Evolutionary conservation across 441 rosid species (phyloP), one percentile per base, ranked within the genome.

Genomic region (Jatropha multifida): DNA sequence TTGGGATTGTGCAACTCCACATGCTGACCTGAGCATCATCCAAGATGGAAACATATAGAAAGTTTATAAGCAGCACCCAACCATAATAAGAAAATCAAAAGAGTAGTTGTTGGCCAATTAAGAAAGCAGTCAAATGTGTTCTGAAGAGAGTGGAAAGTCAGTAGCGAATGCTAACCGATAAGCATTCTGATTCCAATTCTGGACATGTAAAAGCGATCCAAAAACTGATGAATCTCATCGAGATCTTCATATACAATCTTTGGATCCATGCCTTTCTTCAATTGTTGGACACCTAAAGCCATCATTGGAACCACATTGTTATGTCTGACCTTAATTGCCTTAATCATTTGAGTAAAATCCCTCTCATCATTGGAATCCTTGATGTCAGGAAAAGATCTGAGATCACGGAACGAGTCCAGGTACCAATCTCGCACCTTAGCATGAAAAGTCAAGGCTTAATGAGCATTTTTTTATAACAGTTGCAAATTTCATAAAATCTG

Each of bases 161-260:
- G 72, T 37, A 62, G 63, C 40, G 26, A 65, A 7, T 8, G 75
- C 91, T 77, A 74, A 95, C 99, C 99, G 62, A 96, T 96, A 68
- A 95, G 95, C 98, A 93, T 92, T 67, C 98, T 94, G 76, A 96
- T 93, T 71, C 99, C 98, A 54, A 96, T 96, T 73, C 99, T 88
- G 0, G 99, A 93, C 97, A 96, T 80, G 89, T 96, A 93, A 86
- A 96, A 93, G 2, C 99, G 90, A 85, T 96, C 98, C 26, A 96
- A 88, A 83, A 96, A 96, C 85, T 86, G 90, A 80, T 96, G 98
- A 80, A 96, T 90, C 90, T 92, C 98, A 69, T 87, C 88, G 10
- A 93, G 94, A 80, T 81, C 92, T 84, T 84, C 92, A 64, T 78
- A 80, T 18, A 75, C 81, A 44, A 89, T 82, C 81, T 82, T 91